Evolutionary conservation across 2,329 filamentous ascomycete species (phyloP), one percentile per base, ranked within the genome.

Genomic region (Alternaria postmessia): DNA sequence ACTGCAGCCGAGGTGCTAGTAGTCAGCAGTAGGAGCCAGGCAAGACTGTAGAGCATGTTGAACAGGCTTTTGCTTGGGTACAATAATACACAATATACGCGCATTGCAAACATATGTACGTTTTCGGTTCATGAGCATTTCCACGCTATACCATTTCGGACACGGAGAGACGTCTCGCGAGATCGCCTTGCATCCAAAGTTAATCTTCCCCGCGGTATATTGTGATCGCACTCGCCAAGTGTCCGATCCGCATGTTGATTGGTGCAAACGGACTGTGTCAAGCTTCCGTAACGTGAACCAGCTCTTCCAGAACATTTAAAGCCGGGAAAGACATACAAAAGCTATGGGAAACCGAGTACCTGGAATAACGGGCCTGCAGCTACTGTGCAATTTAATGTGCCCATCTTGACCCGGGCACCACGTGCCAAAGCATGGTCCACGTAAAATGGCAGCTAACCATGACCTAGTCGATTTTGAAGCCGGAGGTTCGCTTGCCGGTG

Each of bases 1-100:
- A 61, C 65, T 7, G 67, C 68, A 30, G 67, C 69, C 11, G 66
- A 63, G 42, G 64, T 60, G 38, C 63, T 54, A 9, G 64, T 63
- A 43, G 61, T 55, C 4, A 72, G 61, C 18, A 70, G 48, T 7
- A 69, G 54, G n/a, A 69, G 55, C 18, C 54, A 32, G 36, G 49
- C n/a, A 41, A 41, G 22, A 11, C 18, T 38, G 49, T 16, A 41
- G 36, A 57, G 56, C 32, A 69, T 20, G 51, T 65, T 62, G 52
- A 7, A 16, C 0, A 4, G 7, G 22, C 18, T n/a, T 36, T 34
- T 36, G 5, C 46, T 49, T 49, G 68, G 1, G 32, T 49, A 12
- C 5, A 34, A 0, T 8, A 22, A 1, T 22, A 36, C 3, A 26
- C 3, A n/a, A 4, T 36, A 22, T n/a, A 49, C 5, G 46, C 46